phyloP scores from a whole-genome alignment of 2,329 filamentous ascomycete genomes.

The Rhynchosporium agropyri region DNA sequence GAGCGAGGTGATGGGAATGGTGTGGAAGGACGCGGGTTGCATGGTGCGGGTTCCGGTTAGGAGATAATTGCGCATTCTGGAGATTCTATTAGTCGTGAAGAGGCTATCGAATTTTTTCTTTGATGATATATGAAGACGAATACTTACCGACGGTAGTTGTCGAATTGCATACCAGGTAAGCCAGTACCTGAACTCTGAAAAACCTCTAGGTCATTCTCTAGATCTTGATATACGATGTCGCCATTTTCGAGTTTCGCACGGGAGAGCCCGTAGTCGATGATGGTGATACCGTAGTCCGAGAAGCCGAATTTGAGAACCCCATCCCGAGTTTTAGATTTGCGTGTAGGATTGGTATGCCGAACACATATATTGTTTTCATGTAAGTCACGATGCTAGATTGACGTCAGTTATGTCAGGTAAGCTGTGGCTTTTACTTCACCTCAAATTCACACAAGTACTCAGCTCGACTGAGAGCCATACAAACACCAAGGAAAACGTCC shows the following conservation, averaged over 20 bases:
- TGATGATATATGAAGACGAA: conserved; percentile 49
- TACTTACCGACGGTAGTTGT: conserved; percentile 64
- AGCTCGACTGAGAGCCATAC: conserved; percentile 61
- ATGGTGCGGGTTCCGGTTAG: conserved; percentile 26
- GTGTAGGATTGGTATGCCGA: not conserved
- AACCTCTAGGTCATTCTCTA: conserved; percentile 61
- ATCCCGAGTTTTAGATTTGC: not conserved
- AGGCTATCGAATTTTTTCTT: not conserved
- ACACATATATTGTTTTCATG: conserved; percentile 68
- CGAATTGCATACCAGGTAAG: conserved; percentile 52
- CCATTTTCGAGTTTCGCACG: conserved; percentile 52
- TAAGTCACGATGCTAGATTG: conserved; percentile 60
- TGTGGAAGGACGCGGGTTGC: conserved; percentile 27
- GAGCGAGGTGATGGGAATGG: conserved; percentile 12
- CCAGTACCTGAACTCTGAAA: conserved; percentile 57
- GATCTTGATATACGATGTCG: conserved; percentile 55
- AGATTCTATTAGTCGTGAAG: not conserved
- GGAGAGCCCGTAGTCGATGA: conserved; percentile 67
- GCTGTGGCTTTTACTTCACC: conserved; percentile 44
- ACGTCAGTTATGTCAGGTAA: not conserved
- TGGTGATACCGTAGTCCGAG: conserved; percentile 64
- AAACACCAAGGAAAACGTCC: conserved; percentile 64
- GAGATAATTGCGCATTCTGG: conserved; percentile 37
- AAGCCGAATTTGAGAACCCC: conserved; percentile 52
- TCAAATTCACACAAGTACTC: conserved; percentile 63